phyloP scores from a whole-genome alignment of 2,329 filamentous ascomycete species.

The Chrysosporium queenslandicum region DNA sequence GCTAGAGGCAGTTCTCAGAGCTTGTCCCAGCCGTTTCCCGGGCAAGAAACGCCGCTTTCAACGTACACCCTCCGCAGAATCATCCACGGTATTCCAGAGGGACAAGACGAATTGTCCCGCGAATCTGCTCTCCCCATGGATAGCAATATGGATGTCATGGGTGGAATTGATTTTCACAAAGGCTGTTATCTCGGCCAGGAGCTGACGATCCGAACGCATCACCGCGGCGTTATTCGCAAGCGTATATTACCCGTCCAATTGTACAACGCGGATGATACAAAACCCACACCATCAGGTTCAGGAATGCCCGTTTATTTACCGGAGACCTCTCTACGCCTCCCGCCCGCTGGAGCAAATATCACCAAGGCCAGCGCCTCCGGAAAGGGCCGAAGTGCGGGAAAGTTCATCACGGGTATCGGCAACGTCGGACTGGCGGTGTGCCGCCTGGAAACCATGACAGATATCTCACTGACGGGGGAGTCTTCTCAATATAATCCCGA shows the following conservation, averaged over 20 bases:
- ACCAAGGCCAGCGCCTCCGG: slow-evolving; percentile 38
- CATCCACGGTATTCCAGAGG: slow-evolving; percentile 72
- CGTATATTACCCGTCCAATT: slow-evolving; percentile 71
- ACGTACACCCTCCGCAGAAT: slow-evolving; percentile 70
- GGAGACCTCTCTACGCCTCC: slow-evolving; percentile 22
- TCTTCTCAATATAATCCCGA: slow-evolving; percentile 50
- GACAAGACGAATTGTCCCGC: slow-evolving; percentile 63
- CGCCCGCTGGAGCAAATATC: slow-evolving; percentile 42
- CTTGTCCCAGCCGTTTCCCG: slow-evolving; percentile 31
- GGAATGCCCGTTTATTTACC: slow-evolving; percentile 36
- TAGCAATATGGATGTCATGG: slow-evolving; percentile 76
- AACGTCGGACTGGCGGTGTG: slow-evolving; percentile 83
- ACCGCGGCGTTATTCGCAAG: slow-evolving; percentile 88
- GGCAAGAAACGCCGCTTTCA: slow-evolving; percentile 42
- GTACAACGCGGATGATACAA: slow-evolving; percentile 39
- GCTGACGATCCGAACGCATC: slow-evolving; percentile 87
- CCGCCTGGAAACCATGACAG: slow-evolving; percentile 82
- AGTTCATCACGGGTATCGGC: slow-evolving; percentile 66
- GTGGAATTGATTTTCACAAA: slow-evolving; percentile 84
- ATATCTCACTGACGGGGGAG: slow-evolving; percentile 60
- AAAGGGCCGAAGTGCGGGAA: slow-evolving; percentile 62
- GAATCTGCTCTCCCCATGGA: slow-evolving; percentile 73
- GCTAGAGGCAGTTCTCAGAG: slow-evolving; percentile 27
- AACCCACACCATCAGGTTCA: slow-evolving; percentile 26
- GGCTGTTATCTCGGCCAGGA: slow-evolving; percentile 97